Conservation (phyloP, 2,329 filamentous ascomycete species). For the Ophiostoma montium region DNA sequence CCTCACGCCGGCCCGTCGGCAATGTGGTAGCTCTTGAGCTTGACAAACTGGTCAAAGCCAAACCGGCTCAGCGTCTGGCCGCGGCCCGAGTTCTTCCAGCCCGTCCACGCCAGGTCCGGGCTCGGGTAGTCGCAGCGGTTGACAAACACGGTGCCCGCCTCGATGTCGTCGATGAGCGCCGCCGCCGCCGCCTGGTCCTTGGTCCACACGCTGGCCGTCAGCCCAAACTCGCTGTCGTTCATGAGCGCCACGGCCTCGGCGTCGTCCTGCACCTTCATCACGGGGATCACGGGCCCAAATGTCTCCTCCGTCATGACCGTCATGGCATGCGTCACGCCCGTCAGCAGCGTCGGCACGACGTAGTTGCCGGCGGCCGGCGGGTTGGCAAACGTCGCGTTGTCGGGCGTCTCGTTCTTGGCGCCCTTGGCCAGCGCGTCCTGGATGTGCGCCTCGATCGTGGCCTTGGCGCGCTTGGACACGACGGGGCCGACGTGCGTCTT, state of each 20-base stretch:
- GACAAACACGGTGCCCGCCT: constrained; percentile 91
- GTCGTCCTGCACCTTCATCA: constrained; percentile 74
- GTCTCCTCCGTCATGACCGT: constrained; percentile 85
- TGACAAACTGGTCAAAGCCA: constrained; percentile 91
- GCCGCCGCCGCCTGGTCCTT: constrained; percentile 67
- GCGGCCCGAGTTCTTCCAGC: constrained; percentile 94
- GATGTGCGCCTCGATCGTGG: constrained; percentile 65
- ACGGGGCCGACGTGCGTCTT: constrained; percentile 78
- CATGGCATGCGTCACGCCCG: constrained; percentile 70
- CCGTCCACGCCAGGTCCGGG: constrained; percentile 89
- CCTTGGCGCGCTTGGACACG: constrained; percentile 64
- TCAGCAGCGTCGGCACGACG: constrained; percentile 72
- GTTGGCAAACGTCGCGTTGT: constrained; percentile 58
- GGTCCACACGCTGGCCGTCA: constrained; percentile 96
- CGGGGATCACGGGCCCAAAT: constrained; percentile 82
- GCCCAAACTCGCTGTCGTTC: constrained; percentile 89
- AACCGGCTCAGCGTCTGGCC: constrained; percentile 80
- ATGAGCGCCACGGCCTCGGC: constrained; percentile 70
- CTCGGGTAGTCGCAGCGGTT: constrained; percentile 88
- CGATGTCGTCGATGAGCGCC: constrained; percentile 63
- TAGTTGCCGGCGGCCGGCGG: constrained; percentile 73
- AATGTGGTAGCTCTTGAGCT: constrained; percentile 89
- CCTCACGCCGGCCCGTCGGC: constrained; percentile 50
- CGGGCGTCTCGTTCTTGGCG: constrained; percentile 68
- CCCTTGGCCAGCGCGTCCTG: constrained; percentile 72